Conservation (phyloP, 257 asterid species). For the Solanum virginianum region DNA sequence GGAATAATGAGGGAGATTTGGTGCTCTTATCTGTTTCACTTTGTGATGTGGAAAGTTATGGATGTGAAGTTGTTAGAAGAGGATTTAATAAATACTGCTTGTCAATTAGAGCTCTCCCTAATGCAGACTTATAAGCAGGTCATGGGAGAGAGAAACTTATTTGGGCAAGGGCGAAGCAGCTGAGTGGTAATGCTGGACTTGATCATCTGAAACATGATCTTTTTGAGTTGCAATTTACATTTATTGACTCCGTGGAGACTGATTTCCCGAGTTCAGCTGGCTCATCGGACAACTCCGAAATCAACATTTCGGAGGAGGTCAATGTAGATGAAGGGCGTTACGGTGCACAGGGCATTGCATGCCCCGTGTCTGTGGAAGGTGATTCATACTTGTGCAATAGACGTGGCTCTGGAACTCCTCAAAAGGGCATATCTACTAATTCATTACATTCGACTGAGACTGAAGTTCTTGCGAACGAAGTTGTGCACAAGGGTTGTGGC, state of each 20-base stretch:
- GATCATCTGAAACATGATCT: constrained; percentile 6
- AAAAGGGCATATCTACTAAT: neutral
- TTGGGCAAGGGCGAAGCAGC: neutral
- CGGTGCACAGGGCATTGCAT: neutral
- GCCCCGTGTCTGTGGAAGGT: neutral
- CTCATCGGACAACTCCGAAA: neutral
- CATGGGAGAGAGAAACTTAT: constrained; percentile 9
- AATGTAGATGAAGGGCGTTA: neutral
- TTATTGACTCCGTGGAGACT: neutral
- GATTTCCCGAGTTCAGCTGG: neutral
- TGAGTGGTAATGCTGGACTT: constrained; percentile 11
- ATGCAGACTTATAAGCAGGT: constrained; percentile 4
- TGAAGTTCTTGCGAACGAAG: constrained; percentile 9
- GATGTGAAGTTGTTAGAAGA: constrained; percentile 4
- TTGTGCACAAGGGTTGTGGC: constrained; percentile 6
- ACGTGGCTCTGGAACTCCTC: neutral
- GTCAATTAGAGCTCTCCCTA: constrained; percentile 8
- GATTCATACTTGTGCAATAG: neutral
- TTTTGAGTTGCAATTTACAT: neutral
- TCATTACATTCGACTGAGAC: neutral
- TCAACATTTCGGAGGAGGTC: neutral
- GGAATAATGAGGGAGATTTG: too few relatives aligned
- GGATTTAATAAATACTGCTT: constrained; percentile 8
- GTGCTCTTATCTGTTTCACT: constrained; percentile 12
- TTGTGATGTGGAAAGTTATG: constrained; percentile 14